Evolutionary conservation across 2,329 filamentous ascomycete genomes (phyloP).

Genomic region (Cladobotryum mycophilum): DNA sequence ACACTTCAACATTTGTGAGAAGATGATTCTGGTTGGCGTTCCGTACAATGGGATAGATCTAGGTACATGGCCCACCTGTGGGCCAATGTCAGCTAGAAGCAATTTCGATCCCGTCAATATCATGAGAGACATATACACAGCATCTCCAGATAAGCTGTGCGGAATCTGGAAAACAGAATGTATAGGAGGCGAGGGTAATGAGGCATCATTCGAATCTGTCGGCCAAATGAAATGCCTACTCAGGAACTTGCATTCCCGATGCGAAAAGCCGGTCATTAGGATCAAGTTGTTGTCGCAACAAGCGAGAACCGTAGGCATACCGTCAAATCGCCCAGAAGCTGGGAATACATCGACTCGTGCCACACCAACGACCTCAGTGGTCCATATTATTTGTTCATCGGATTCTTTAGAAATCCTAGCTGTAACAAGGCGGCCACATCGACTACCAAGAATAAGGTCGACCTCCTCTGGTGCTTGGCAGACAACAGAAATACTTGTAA

Average conservation of each 20-base stretch:
- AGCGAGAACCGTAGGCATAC: conserved; percentile 31
- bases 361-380: conserved; percentile 28
- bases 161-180: conserved; percentile 41
- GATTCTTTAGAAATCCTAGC: conserved; percentile 21
- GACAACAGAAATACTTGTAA: conserved; percentile 40
- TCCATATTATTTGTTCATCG: conserved; percentile 21
- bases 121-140: conserved; percentile 38
- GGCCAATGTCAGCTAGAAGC: conserved; percentile 47
- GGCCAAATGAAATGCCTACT: conserved; percentile 44
- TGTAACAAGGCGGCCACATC: conserved; percentile 45
- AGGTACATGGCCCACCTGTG: conserved; percentile 40
- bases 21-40: conserved; percentile 47
- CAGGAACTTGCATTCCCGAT: conserved; percentile 25
- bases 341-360: conserved; percentile 31
- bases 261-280: conserved; percentile 35
- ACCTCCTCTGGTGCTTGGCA: conserved; percentile 21
- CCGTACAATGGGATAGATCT: conserved; percentile 42
- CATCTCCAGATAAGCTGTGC: conserved; percentile 31
- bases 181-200: conserved; percentile 40
- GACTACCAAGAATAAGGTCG: conserved; percentile 41
- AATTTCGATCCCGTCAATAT: conserved; percentile 45
- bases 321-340: conserved; percentile 18
- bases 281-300: conserved; percentile 44
- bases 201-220: conserved; percentile 42
- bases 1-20: conserved; percentile 46